A percentile compares a stretch with the other conserved stretches of the same genome.
phyloP scores from a whole-genome alignment of 495 filamentous ascomycete genomes.

The Staphylotrichum longicolle region DNA sequence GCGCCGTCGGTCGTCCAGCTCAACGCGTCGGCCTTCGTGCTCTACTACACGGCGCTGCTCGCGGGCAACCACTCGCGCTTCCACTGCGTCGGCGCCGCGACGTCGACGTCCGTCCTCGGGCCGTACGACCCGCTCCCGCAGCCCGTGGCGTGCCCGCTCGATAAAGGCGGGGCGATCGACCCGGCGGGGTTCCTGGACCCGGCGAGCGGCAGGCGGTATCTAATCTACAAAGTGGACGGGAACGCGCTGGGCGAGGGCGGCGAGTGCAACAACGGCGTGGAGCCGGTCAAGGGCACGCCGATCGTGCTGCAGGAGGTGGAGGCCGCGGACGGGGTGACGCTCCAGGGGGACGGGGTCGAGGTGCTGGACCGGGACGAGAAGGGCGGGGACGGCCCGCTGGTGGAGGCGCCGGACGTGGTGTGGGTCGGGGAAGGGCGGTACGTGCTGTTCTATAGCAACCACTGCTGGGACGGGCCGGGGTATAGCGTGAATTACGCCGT shows the following conservation, averaged over 20 bases:
- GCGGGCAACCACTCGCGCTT: slow-evolving; percentile 31
- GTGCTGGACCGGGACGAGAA: slow-evolving; percentile 53
- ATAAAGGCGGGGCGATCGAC: slow-evolving; percentile 59
- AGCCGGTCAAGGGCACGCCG: slow-evolving; percentile 51
- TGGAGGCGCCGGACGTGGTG: slow-evolving; percentile 60
- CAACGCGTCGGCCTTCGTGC: slow-evolving; percentile 45
- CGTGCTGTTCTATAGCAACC: slow-evolving; percentile 61
- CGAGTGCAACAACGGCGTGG: slow-evolving; percentile 54
- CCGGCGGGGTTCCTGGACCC: slow-evolving; percentile 52
- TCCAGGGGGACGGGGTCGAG: slow-evolving; percentile 49
- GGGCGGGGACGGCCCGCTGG: slow-evolving; percentile 53
- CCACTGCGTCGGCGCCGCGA: slow-evolving; percentile 58
- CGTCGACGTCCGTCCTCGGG: slow-evolving; percentile 41
- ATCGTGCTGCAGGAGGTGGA: slow-evolving; percentile 59
- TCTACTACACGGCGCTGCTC: slow-evolving; percentile 59
- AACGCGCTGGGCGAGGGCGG: slow-evolving; percentile 58
- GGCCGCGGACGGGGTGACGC: slow-evolving; percentile 48
- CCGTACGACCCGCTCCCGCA: slow-evolving; percentile 49
- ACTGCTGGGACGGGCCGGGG: slow-evolving; percentile 51
- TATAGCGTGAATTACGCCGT: slow-evolving; percentile 58
- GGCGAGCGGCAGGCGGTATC: slow-evolving; percentile 51
- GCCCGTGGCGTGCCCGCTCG: slow-evolving; percentile 52
- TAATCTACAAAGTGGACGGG: slow-evolving; percentile 64
- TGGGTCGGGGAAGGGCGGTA: slow-evolving; percentile 45
- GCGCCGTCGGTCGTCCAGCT: slow-evolving; percentile 48